These are phyloP conservation scores for Hymenochaete sp. DNA, from an alignment of 1,284 basidiomycete genomes.

Conservation along the genomic window DNA sequence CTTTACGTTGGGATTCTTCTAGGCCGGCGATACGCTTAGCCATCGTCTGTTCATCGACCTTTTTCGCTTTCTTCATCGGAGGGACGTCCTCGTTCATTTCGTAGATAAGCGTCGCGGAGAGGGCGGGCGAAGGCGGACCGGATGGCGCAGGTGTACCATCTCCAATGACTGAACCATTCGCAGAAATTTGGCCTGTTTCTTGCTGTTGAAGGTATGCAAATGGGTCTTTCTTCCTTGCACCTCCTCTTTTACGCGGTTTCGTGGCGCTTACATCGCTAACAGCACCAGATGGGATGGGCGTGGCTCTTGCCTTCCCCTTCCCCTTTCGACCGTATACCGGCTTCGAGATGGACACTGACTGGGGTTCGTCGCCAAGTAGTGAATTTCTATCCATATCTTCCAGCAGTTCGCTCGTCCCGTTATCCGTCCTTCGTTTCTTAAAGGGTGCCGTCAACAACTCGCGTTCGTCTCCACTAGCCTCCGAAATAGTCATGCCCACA, in stretches of 20 bases:
- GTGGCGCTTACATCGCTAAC: slow-evolving; percentile 20
- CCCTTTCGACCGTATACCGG: slow-evolving; percentile 28
- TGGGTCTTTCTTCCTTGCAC: slow-evolving; percentile 37
- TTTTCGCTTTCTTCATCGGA: slow-evolving; percentile 63
- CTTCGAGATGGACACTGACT: slow-evolving; percentile 20
- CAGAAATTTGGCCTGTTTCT: slow-evolving; percentile 45
- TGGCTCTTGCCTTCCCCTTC: slow-evolving; percentile 33
- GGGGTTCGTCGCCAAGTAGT: slow-evolving; percentile 26
- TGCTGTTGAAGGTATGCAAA: slow-evolving; percentile 33
- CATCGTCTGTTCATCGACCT: slow-evolving; percentile 62
- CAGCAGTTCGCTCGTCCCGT: slow-evolving; percentile 33
- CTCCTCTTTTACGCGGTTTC: slow-evolving; percentile 34
- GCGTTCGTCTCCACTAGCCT: slow-evolving; percentile 34
- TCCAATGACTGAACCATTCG: slow-evolving; percentile 46
- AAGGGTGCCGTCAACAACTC: slow-evolving; percentile 25
- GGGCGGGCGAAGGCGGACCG: slow-evolving; percentile 53
- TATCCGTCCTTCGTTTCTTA: slow-evolving; percentile 35
- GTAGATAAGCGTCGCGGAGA: slow-evolving; percentile 52
- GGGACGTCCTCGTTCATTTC: slow-evolving; percentile 62
- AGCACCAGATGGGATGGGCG: slow-evolving; percentile 9
- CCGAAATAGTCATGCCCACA: slow-evolving; percentile 39
- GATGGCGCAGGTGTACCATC: slow-evolving; percentile 49
- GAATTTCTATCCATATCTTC: slow-evolving; percentile 33
- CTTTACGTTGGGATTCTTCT: slow-evolving; percentile 78
- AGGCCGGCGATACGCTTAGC: slow-evolving; percentile 64